A percentile compares a stretch with the other conserved stretches of the same genome.
Conservation (phyloP, 495 filamentous ascomycete species). For the Oidiodendron maius region DNA sequence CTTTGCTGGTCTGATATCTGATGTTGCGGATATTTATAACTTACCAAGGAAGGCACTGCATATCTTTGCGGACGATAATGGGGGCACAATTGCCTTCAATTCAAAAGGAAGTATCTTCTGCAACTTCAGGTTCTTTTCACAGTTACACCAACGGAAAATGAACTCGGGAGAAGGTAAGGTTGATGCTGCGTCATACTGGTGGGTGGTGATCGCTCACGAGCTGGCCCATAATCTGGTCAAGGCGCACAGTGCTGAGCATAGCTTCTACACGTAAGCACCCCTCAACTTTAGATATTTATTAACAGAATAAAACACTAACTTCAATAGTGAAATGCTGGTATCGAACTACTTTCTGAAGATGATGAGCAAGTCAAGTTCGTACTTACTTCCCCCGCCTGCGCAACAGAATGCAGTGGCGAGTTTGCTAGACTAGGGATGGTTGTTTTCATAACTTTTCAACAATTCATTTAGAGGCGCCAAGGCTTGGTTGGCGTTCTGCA, state of each 20-base stretch:
- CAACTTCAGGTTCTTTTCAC: slow-evolving; percentile 81
- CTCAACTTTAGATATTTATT: background rate
- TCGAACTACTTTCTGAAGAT: slow-evolving; percentile 19
- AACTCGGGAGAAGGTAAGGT: slow-evolving; percentile 33
- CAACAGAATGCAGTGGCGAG: slow-evolving; percentile 2
- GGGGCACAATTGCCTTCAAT: slow-evolving; percentile 91
- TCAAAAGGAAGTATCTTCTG: slow-evolving; percentile 80
- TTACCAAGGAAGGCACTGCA: slow-evolving; percentile 58
- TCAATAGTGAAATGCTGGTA: slow-evolving; percentile 12
- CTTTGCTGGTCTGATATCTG: slow-evolving; percentile 66
- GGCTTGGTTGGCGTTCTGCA: too few species aligned
- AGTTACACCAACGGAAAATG: slow-evolving; percentile 56
- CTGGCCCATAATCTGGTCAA: slow-evolving; percentile 86
- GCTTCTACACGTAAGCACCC: slow-evolving; percentile 68
- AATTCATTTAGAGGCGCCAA: too few species aligned
- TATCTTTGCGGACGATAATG: slow-evolving; percentile 78
- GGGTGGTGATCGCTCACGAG: slow-evolving; percentile 86
- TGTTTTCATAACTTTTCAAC: background rate
- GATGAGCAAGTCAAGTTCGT: slow-evolving; percentile 13
- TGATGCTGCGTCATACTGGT: slow-evolving; percentile 83
- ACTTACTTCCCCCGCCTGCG: background rate
- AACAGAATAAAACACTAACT: background rate
- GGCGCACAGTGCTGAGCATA: slow-evolving; percentile 75
- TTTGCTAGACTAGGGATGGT: slow-evolving; percentile 11
- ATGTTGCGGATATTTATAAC: slow-evolving; percentile 64